Conservation (phyloP, 352 stramenopile genomes). For the Aphanomyces astaci region DNA sequence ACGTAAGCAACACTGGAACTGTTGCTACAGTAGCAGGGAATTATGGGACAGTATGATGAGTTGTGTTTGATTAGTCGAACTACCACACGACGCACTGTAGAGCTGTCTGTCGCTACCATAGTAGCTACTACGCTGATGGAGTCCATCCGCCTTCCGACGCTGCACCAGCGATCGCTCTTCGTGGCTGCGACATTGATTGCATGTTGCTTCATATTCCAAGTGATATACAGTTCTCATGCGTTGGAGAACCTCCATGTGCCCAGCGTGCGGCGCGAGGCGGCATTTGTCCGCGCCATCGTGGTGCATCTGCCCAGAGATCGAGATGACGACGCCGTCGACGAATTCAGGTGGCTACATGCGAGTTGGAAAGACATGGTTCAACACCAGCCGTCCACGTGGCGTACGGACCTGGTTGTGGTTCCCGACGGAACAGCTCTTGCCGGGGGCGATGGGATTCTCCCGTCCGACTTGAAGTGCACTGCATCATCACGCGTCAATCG, state of each 20-base stretch:
- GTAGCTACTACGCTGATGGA: too few relatives aligned
- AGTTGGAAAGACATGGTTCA: background rate
- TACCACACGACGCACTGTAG: too few relatives aligned
- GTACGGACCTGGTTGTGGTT: background rate
- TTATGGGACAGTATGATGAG: too few relatives aligned
- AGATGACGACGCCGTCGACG: background rate
- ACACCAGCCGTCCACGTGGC: background rate
- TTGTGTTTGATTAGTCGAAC: too few relatives aligned
- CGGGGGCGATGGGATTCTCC: background rate
- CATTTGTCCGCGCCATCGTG: background rate
- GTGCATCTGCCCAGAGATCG: background rate
- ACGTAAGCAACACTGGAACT: too few relatives aligned
- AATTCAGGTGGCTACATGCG: background rate
- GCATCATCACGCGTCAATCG: background rate
- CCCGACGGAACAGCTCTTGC: background rate
- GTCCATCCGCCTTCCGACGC: background rate
- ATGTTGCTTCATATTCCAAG: background rate
- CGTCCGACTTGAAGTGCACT: background rate
- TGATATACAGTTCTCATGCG: background rate
- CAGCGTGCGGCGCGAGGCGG: background rate
- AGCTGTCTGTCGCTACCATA: too few relatives aligned
- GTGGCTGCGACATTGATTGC: background rate
- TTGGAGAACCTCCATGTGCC: background rate
- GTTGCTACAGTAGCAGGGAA: too few relatives aligned
- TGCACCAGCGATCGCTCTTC: background rate